Evolutionary conservation across 2,329 filamentous ascomycete genomes (phyloP).

Genomic region (Ophiostoma pallidulum): DNA sequence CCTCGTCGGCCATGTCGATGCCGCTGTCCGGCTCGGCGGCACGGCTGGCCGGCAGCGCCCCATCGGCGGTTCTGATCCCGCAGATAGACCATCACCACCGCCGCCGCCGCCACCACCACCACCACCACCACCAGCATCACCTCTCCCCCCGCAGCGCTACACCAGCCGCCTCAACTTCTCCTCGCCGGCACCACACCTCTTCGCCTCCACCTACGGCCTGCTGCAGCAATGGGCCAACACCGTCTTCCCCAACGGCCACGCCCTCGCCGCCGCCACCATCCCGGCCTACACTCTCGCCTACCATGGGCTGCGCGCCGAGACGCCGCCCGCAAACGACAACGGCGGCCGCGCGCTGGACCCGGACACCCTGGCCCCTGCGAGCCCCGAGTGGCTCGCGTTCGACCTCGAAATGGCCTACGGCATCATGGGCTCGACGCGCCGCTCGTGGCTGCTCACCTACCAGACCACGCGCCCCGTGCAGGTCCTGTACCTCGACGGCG

Average conservation of each 20-base stretch:
- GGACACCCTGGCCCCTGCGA: constrained; percentile 30
- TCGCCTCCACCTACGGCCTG: constrained; percentile 36
- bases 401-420: constrained; percentile 45
- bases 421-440: constrained; percentile 36
- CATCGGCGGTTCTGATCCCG: background rate
- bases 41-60: background rate
- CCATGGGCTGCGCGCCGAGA: constrained; percentile 30
- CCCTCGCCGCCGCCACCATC: constrained; percentile 36
- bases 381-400: constrained; percentile 43
- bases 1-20: background rate
- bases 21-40: background rate
- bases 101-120: background rate
- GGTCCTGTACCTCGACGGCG: constrained; percentile 42
- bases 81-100: too few species aligned
- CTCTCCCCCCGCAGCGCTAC: background rate
- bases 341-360: constrained; percentile 12
- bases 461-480: constrained; percentile 33
- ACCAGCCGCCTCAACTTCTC: constrained; percentile 33
- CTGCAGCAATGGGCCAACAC: constrained; percentile 43
- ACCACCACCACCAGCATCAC: too few species aligned
- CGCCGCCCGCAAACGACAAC: too few species aligned
- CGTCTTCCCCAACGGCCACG: constrained; percentile 41
- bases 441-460: constrained; percentile 39
- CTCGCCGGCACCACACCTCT: constrained; percentile 37
- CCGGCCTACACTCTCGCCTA: constrained; percentile 38